These are phyloP conservation scores for Coniophora puteana DNA, from an alignment of 1,284 basidiomycete genomes.

Conservation along the genomic window DNA sequence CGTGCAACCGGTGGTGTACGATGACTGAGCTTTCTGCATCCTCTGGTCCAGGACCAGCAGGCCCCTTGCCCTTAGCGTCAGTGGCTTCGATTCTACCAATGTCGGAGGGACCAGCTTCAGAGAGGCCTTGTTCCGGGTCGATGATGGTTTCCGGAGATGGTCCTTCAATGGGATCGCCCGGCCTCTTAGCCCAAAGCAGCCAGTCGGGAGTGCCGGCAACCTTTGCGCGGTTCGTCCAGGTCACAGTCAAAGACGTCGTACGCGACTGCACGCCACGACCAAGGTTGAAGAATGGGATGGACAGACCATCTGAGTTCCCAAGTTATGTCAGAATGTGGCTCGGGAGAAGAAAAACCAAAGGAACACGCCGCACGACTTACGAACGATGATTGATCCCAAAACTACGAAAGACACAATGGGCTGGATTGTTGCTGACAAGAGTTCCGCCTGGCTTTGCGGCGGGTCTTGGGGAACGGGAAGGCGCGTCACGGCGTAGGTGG, in stretches of 20 bases:
- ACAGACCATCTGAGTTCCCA: constrained; percentile 89
- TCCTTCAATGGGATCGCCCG: constrained; percentile 14
- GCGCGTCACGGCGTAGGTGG: constrained; percentile 68
- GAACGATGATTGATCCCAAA: constrained; percentile 77
- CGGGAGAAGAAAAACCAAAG: neutral
- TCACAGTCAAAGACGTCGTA: constrained; percentile 33
- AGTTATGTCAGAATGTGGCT: constrained; percentile 1
- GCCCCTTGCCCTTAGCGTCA: no score
- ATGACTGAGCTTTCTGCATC: no score
- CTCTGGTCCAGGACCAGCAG: no score
- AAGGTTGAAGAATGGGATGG: constrained; percentile 83
- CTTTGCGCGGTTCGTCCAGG: constrained; percentile 30
- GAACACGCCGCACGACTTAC: constrained; percentile 38
- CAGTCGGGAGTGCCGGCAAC: constrained; percentile 42
- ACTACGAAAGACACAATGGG: constrained; percentile 86
- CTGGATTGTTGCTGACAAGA: constrained; percentile 66
- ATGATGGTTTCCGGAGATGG: no score
- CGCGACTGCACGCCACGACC: constrained; percentile 65
- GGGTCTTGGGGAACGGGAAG: constrained; percentile 58
- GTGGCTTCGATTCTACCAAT: no score
- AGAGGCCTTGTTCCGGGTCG: no score
- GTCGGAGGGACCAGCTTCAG: no score
- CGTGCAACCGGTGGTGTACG: no score
- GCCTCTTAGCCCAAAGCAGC: constrained; percentile 37
- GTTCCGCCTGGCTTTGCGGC: constrained; percentile 64